Base-by-base conservation (phyloP, 768 basidiomycete species). In the Phylloporus rhodoxanthus region DNA sequence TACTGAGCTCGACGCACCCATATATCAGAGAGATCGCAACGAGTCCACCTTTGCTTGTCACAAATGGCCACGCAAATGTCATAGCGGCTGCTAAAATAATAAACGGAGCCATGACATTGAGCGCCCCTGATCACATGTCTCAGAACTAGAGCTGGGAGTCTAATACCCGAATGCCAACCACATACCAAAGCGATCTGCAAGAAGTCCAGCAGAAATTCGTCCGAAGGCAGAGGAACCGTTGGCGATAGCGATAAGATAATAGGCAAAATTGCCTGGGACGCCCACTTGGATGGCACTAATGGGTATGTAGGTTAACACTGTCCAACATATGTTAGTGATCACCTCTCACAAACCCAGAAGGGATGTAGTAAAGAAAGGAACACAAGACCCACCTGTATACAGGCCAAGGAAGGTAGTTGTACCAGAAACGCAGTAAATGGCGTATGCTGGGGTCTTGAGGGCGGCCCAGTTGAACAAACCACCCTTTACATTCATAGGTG, bases 51-150 rank as follows among this genome's bases (percentile, higher is more conserved):
- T 76, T 58, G 20, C 61, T 73, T 37, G 59, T 65, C 0, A 75
- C 77, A 61, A 80, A 84, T 1, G 88, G 89, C 89, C 89, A 91
- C 2, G 70, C 70, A 56, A 81, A 82, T 0, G 86, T 86, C 43
- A 84, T 58, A 29, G 80, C 63, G 0, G 76, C 84, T 0, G 83
- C 78, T 1, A 77, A 34, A 15, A 73, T 48, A 0, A 79, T 82
- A 30, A 82, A 80, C 0, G 86, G 83, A 14, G 75, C 75, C 75
- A 89, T 83, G 25, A 84, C 69, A 55, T 84, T 89, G 55, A 88
- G 70, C 0, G 80, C 63, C 15, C 88, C 88, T 82, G 21, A 33
- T 14, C 32, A 21, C 14, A 8, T 4, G 25, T 19, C n/a, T 52
- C 8, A 55, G 9, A 3, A 29, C 13, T 21, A 14, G 8, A 11